Conservation (phyloP, 805 yeast genomes). For the Torulaspora franciscae region DNA sequence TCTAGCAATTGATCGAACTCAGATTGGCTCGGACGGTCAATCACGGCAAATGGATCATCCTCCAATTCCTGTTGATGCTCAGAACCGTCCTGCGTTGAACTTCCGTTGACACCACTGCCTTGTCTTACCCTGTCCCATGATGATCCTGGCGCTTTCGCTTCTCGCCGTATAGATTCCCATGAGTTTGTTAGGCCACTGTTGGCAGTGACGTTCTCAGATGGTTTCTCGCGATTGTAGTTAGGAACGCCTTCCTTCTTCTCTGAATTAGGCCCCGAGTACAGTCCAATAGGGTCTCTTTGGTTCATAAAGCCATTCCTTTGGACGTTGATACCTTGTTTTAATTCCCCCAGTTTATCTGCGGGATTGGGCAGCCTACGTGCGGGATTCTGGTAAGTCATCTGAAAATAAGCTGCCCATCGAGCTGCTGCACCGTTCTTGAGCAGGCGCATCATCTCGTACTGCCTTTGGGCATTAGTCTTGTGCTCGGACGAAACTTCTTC, state of each 20-base stretch:
- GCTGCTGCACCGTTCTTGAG: conserved; percentile 35
- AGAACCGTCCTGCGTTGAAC: not conserved
- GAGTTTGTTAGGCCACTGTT: conserved; percentile 24
- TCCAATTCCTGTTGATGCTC: conserved; percentile 2
- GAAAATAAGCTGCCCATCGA: conserved; percentile 51
- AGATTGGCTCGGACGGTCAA: conserved; percentile 14
- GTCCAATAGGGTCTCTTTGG: conserved; percentile 38
- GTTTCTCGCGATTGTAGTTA: not conserved
- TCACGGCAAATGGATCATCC: conserved; percentile 8
- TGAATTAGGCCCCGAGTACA: conserved; percentile 33
- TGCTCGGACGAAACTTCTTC: conserved; percentile 5
- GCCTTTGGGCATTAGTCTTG: conserved; percentile 23
- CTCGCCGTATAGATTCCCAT: conserved; percentile 38
- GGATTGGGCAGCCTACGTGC: conserved; percentile 55
- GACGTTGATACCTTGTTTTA: conserved; percentile 18
- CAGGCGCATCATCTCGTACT: conserved; percentile 34
- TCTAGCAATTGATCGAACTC: conserved; percentile 21
- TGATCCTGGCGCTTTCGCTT: conserved; percentile 21
- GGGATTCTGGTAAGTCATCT: conserved; percentile 48
- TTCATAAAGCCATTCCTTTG: conserved; percentile 25
- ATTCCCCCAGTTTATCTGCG: conserved; percentile 34
- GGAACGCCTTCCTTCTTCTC: conserved; percentile 21
- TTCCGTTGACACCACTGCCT: not conserved
- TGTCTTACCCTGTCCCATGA: conserved; percentile 35
- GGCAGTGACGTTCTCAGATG: not conserved